A percentile compares a stretch with the other conserved stretches of the same genome.
Conservation (phyloP, 768 basidiomycete genomes). For the Trametes gibbosa region DNA sequence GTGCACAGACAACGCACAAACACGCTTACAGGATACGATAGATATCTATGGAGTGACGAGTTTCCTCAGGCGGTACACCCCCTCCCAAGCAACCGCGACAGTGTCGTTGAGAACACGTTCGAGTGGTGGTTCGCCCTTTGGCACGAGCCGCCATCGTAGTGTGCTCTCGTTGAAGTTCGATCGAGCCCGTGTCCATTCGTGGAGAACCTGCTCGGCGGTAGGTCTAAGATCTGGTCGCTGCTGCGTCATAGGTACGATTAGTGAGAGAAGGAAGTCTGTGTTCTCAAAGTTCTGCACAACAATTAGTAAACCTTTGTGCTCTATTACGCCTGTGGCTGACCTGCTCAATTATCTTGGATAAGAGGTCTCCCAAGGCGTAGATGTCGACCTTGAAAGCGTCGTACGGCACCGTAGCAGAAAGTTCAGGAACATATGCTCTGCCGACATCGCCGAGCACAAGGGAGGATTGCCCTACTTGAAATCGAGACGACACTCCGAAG, state of each 20-base stretch:
- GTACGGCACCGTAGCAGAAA: slow-evolving; percentile 21
- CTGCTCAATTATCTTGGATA: background rate
- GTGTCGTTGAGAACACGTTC: background rate
- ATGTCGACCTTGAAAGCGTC: slow-evolving; percentile 29
- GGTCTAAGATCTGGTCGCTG: slow-evolving; percentile 9
- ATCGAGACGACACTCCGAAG: slow-evolving; percentile 22
- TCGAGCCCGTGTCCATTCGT: background rate
- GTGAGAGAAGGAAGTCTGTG: background rate
- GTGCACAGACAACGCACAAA: too few relatives aligned
- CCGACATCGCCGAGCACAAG: slow-evolving; percentile 21
- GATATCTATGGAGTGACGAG: background rate
- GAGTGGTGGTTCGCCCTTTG: background rate
- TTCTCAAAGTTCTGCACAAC: background rate
- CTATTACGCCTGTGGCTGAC: too few relatives aligned
- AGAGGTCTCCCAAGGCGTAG: slow-evolving; percentile 25
- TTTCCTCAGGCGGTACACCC: background rate
- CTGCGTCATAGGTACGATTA: background rate
- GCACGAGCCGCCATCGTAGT: background rate
- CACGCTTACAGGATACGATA: too few relatives aligned
- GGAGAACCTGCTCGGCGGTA: slow-evolving; percentile 3
- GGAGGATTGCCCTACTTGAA: slow-evolving; percentile 10
- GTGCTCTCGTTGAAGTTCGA: background rate
- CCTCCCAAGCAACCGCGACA: background rate
- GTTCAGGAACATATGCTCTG: slow-evolving; percentile 26
- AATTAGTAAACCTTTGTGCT: too few relatives aligned